Percentiles rank a stretch among this genome's conserved stretches.
phyloP scores from a whole-genome alignment of 208 protist species.

The Leptomonas pyrrhocoris region DNA sequence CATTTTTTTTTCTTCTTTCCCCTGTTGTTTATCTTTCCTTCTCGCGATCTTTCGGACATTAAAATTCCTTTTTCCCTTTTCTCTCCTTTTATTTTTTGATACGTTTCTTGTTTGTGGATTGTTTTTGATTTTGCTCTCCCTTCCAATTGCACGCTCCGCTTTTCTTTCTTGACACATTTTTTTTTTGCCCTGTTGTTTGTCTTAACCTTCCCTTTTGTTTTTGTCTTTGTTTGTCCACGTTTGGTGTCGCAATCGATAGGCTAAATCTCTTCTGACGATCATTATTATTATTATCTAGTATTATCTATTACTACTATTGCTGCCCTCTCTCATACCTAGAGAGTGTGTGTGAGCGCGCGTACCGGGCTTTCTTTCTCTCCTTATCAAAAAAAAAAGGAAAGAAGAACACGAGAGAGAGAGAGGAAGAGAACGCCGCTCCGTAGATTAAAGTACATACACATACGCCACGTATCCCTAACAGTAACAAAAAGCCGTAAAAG shows the following conservation, averaged over 20 bases:
- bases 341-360: no score
- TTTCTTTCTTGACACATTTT: constrained; percentile 6
- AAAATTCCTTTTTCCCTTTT: constrained; percentile 10
- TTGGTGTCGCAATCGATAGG: no score
- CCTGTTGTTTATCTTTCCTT: not conserved
- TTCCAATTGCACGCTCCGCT: not conserved
- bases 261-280: no score
- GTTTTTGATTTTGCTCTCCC: not conserved
- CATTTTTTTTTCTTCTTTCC: not conserved
- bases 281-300: no score
- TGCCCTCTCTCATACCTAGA: no score
- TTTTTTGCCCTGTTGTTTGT: not conserved
- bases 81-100: constrained; percentile 10
- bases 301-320: no score
- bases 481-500: no score
- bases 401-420: no score
- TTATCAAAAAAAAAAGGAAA: not conserved
- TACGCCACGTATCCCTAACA: no score
- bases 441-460: no score
- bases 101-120: not conserved
- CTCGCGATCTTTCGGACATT: no score
- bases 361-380: not conserved
- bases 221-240: constrained; percentile 4
- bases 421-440: no score
- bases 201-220: not conserved